These are phyloP conservation scores for Pogostemon cablin DNA, from an alignment of 257 asterid species.

Conservation along the genomic window DNA sequence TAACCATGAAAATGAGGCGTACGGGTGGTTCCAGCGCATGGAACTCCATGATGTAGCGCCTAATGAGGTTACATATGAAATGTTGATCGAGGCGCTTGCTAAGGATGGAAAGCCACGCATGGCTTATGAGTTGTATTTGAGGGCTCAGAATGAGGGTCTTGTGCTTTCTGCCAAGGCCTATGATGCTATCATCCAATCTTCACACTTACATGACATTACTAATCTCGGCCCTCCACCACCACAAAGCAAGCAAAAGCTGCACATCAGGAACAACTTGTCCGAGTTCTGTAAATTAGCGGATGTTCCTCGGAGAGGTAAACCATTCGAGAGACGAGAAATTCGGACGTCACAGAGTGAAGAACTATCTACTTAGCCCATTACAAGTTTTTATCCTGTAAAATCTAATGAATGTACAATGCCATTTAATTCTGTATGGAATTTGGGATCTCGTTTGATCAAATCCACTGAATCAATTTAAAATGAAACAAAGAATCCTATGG, in stretches of 20 bases:
- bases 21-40: conserved; percentile 83
- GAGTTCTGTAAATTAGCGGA: conserved; percentile 64
- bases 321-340: conserved; percentile 52
- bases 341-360: conserved; percentile 36
- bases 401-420: neutral
- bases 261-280: conserved; percentile 48
- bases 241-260: conserved; percentile 55
- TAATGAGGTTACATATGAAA: conserved; percentile 77
- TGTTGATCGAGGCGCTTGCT: conserved; percentile 72
- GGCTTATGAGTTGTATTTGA: conserved; percentile 69
- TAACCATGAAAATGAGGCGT: conserved; percentile 55
- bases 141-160: conserved; percentile 66
- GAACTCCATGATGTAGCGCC: conserved; percentile 53
- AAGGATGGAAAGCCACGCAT: conserved; percentile 87
- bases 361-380: conserved; percentile 6
- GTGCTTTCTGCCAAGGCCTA: conserved; percentile 76
- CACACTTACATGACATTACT: conserved; percentile 46
- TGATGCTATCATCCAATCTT: conserved; percentile 56
- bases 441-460: too few species aligned
- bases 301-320: conserved; percentile 66
- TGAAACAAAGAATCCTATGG: too few species aligned
- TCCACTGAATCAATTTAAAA: too few species aligned
- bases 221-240: conserved; percentile 69
- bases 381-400: neutral
- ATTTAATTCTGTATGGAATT: too few species aligned